phyloP scores from a whole-genome alignment of 1,139 yeast species.

The Nakaseomyces bracarensis region DNA sequence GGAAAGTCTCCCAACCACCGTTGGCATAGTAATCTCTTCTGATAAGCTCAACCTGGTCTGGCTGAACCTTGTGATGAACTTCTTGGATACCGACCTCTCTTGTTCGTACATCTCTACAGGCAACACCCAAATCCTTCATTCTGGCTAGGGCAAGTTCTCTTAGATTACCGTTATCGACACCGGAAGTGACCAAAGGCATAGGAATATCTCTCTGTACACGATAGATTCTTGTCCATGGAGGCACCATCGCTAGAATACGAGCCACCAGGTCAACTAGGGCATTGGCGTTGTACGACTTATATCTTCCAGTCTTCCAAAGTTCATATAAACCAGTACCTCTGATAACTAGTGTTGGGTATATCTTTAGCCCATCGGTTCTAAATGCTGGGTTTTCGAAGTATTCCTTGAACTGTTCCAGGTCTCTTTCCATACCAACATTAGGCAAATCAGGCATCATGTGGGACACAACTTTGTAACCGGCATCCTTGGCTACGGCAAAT shows the following conservation, averaged over 20 bases:
- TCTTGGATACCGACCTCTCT: constrained; percentile 99
- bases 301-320: constrained; percentile 92
- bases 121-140: constrained; percentile 96
- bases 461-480: constrained; percentile 94
- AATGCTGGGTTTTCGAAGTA: constrained; percentile 95
- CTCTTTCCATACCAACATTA: constrained; percentile 97
- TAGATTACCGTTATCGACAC: constrained; percentile 95
- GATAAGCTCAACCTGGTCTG: constrained; percentile 92
- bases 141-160: constrained; percentile 93
- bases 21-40: constrained; percentile 95
- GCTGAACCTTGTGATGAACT: constrained; percentile 93
- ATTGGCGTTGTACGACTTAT: constrained; percentile 90
- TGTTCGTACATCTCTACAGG: constrained; percentile 95
- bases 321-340: constrained; percentile 97
- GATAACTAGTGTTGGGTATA: constrained; percentile 92
- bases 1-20: constrained; percentile 98
- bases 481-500: constrained; percentile 90
- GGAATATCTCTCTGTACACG: constrained; percentile 99
- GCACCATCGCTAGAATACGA: constrained; percentile 86
- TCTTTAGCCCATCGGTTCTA: constrained; percentile 92
- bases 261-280: constrained; percentile 93
- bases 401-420: constrained; percentile 87
- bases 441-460: constrained; percentile 99
- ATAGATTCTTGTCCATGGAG: constrained; percentile 99
- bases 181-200: constrained; percentile 96